A percentile compares a stretch with the other conserved stretches of the same genome.
phyloP scores from a whole-genome alignment of 108 stramenopile genomes.

The Chaetoceros muelleri region DNA sequence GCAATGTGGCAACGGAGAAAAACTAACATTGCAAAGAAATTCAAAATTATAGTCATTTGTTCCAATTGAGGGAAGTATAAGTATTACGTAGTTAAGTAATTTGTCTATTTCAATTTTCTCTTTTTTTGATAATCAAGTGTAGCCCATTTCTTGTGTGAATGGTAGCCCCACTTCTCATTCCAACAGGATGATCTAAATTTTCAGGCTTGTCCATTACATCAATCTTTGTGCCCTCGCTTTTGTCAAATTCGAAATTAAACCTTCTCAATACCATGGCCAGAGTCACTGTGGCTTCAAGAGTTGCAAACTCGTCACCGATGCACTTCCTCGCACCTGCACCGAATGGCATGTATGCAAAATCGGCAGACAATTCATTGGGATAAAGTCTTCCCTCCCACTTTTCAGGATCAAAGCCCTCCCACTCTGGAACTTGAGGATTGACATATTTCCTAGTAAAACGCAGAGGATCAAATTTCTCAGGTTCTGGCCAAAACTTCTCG shows the following conservation, averaged over 20 bases:
- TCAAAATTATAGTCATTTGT: no score
- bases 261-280: constrained; percentile 83
- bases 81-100: not conserved
- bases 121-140: constrained; percentile 70
- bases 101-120: constrained; percentile 10
- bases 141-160: constrained; percentile 92
- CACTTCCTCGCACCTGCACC: constrained; percentile 93
- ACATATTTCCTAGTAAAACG: constrained; percentile 76
- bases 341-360: constrained; percentile 86
- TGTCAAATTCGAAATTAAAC: constrained; percentile 91
- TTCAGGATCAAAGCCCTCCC: constrained; percentile 86
- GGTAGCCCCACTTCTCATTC: constrained; percentile 92
- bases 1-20: no score
- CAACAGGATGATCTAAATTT: constrained; percentile 83
- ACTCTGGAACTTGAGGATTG: constrained; percentile 81
- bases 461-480: constrained; percentile 78
- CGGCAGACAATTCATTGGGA: constrained; percentile 87
- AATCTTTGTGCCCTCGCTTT: constrained; percentile 17
- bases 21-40: no score
- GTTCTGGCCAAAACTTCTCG: constrained; percentile 84
- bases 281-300: constrained; percentile 88
- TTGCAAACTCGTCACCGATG: constrained; percentile 94
- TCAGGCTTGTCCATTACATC: constrained; percentile 37
- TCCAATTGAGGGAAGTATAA: not conserved
- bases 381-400: constrained; percentile 80